Percentiles rank a stretch among this genome's conserved stretches.
These are phyloP conservation scores for Boletus barrowsii DNA, from an alignment of 768 basidiomycete genomes.

Conservation along the genomic window DNA sequence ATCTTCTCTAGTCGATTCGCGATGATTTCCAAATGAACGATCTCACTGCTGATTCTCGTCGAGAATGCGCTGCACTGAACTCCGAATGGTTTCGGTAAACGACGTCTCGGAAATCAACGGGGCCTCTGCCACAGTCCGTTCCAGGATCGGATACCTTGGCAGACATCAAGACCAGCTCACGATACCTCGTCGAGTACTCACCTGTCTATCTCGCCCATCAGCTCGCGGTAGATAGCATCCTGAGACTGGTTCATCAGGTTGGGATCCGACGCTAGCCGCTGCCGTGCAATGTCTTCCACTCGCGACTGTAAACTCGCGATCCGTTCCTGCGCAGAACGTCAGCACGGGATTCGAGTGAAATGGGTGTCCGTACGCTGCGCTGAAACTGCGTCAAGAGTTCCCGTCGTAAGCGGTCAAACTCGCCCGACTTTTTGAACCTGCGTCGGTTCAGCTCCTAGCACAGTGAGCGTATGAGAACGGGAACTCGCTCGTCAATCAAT, in stretches of 20 bases:
- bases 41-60: constrained; percentile 28
- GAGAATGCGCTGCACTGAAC: constrained; percentile 45
- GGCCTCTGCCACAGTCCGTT: constrained; percentile 55
- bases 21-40: not conserved
- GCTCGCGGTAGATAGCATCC: constrained; percentile 54
- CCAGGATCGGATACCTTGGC: constrained; percentile 60
- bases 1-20: not conserved
- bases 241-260: constrained; percentile 50
- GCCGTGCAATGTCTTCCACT: constrained; percentile 59
- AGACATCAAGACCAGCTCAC: not conserved
- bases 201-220: constrained; percentile 75
- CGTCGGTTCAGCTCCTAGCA: not conserved
- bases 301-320: constrained; percentile 52
- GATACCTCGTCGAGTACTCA: constrained; percentile 13
- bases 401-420: constrained; percentile 69
- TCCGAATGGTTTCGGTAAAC: constrained; percentile 43
- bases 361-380: constrained; percentile 41
- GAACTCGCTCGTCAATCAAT: constrained; percentile 61
- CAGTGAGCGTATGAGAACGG: not conserved
- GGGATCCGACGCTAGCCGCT: constrained; percentile 52
- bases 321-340: constrained; percentile 39
- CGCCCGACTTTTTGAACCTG: constrained; percentile 78
- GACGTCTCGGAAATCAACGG: constrained; percentile 46
- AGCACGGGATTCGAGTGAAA: not conserved
- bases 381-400: constrained; percentile 63